Percentiles rank a stretch among this genome's conserved stretches.
phyloP scores from a whole-genome alignment of 2,329 filamentous ascomycete species.

The Colletotrichum phormii region DNA sequence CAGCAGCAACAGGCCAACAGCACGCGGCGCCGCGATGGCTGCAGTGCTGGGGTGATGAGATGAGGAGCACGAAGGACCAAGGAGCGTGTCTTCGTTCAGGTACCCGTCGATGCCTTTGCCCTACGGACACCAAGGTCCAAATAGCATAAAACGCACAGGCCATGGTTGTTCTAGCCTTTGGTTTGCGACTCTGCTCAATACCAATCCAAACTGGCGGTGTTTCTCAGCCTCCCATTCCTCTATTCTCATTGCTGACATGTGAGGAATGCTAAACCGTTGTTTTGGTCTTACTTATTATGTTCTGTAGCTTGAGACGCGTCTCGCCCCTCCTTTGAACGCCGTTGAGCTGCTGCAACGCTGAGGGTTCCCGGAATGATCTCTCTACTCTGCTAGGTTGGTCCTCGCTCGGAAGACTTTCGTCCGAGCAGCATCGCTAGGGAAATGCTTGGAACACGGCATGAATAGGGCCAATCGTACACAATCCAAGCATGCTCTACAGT shows the following conservation, averaged over 20 bases:
- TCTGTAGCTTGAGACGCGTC: conserved; percentile 3
- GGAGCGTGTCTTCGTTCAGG: not conserved
- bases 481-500: not conserved
- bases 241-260: not conserved
- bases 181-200: too few relatives aligned
- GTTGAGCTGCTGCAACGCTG: conserved; percentile 23
- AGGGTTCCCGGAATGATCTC: conserved; percentile 8
- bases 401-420: not conserved
- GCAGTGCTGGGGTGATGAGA: not conserved
- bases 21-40: conserved; percentile 11
- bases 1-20: conserved; percentile 18
- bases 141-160: conserved; percentile 1
- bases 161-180: conserved; percentile 2
- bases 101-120: not conserved
- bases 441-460: conserved; percentile 4
- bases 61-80: conserved; percentile 1
- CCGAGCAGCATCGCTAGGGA: not conserved
- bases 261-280: not conserved
- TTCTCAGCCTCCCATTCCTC: not conserved
- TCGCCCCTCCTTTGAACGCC: not conserved
- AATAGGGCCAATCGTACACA: not conserved
- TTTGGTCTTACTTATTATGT: not conserved
- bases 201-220: not conserved
- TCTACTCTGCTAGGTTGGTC: conserved; percentile 7
- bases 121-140: not conserved